Conservation (phyloP, 164 flowering plant genomes). For the Berberis vulgaris region DNA sequence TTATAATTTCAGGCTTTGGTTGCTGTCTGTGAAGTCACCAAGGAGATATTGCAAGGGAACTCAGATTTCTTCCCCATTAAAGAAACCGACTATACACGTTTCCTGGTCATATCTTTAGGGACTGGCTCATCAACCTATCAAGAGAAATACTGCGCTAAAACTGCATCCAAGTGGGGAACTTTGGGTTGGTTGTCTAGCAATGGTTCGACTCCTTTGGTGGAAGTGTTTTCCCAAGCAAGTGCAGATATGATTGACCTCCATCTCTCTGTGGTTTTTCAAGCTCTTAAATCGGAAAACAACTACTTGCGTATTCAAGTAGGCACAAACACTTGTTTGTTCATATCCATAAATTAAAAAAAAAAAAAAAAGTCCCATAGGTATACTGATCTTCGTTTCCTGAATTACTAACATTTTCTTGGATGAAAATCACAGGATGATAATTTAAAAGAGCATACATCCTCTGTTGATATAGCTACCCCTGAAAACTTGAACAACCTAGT, state of each 20-base stretch:
- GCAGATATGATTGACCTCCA: conserved; percentile 31
- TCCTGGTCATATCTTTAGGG: conserved; percentile 28
- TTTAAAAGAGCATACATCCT: too few relatives aligned
- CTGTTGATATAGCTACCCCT: conserved; percentile 20
- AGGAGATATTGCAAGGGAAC: conserved; percentile 12
- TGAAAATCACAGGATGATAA: too few relatives aligned
- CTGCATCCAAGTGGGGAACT: conserved; percentile 29
- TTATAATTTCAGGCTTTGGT: conserved; percentile 14
- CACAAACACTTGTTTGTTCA: not conserved
- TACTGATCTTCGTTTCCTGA: too few relatives aligned
- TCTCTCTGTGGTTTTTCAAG: conserved; percentile 18
- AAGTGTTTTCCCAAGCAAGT: conserved; percentile 23
- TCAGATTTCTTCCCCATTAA: conserved; percentile 16
- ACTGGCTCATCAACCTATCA: conserved; percentile 21
- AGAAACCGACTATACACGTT: conserved; percentile 17
- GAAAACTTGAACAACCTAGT: conserved; percentile 28
- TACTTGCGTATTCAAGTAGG: conserved; percentile 30
- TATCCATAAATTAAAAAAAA: not conserved
- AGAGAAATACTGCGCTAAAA: conserved; percentile 14
- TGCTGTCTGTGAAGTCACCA: conserved; percentile 24
- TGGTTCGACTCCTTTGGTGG: conserved; percentile 23
- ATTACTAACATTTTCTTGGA: too few relatives aligned
- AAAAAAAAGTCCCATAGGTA: not conserved
- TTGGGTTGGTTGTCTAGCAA: conserved; percentile 19
- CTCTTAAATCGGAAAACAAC: conserved; percentile 18